Base-by-base conservation (phyloP, 2,329 filamentous ascomycete species). In the Cordyceps farinosa region DNA sequence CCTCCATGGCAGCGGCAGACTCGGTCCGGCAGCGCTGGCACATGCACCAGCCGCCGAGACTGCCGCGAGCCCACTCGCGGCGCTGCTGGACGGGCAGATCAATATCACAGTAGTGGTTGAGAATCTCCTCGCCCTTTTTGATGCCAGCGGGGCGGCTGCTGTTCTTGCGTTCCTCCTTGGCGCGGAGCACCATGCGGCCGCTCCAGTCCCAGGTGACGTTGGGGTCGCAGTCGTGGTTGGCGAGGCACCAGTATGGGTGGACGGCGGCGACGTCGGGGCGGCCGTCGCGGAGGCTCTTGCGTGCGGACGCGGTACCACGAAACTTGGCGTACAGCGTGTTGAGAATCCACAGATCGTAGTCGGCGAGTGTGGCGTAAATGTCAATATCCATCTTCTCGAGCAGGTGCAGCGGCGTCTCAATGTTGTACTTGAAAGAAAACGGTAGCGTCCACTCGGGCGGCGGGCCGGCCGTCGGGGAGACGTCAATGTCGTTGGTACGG, bases 151-250 rank as follows among this genome's bases (percentile, higher is more conserved):
- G 74, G 1, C 69, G 69, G 45, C 73, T 69, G 72, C 82, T 83
- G 6, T 83, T 76, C 5, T 89, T 79, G 44, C 85, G 79, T 66
- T 82, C 77, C 66, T 86, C 79, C 54, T 87, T 79, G 2, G 86
- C 85, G 80, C 80, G 86, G 65, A 95, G 85, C 42, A 85, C 84
- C 83, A 95, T 93, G 59, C 83, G 84, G 1, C 90, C 90, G 34
- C 89, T 87, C 91, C 93, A 97, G 71, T 96, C 91, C 95, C 95
- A 99, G 3, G 85, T 85, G 45, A 98, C 92, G 74, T 97, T 97
- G 9, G 95, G 95, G 72, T 97, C 88, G 76, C 95, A 99, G 74
- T 92, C 92, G 74, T 99, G 95, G 71, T 99, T 99, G 34, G 94
- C 93, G 36, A 98, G 82, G 76, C 93, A 98, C 92, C 95, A 99